Evolutionary conservation across 495 filamentous ascomycete species (phyloP), one percentile per base, ranked within the genome.

Genomic region (Xylaria telfairii): DNA sequence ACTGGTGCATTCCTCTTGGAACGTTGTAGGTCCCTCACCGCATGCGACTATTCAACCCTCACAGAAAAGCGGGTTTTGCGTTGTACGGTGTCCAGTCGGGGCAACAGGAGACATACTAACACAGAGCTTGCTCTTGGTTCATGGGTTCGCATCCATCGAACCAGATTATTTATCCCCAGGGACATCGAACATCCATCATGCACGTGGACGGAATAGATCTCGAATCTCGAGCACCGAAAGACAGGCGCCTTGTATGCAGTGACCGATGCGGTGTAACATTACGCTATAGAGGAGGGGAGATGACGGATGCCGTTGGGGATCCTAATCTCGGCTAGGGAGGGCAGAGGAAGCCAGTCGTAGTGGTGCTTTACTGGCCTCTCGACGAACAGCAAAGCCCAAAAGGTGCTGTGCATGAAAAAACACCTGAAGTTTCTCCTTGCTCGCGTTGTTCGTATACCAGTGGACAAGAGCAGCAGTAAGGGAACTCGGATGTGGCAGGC

Each of bases 121-220:
- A 42, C 19, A 13, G 13, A 54, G 64, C 32, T 66, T 19, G 64
- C 32, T 66, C 9, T 66, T 66, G 46, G 34, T 10, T 32, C 62
- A 49, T 51, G 44, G 62, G 62, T 65, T 65, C 32, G 19, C 63
- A 67, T 67, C 64, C 63, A 67, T 67, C 64, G 51, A 51, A 57
- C 65, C 34, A 67, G 34, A 54, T 21, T 30, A 32, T 32, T 17
- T 15, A 46, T 1, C 26, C n/a, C 32, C 41, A 47, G 67, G 42
- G 30, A 42, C 67, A 61, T 68, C 42, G 51, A 37, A 68, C 42
- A 28, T 39, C 57, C 51, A 28, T 70, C 61, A 70, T 65, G 68
- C 68, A 70, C 47, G 39, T 70, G 60, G 28, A 65, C 41, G 51
- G 68, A 65, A 44, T 65, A 65, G 61, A 59, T 63, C 67, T 61